phyloP scores from a whole-genome alignment of 2,329 filamentous ascomycete genomes.

The Chrysosporium keratinophilum region DNA sequence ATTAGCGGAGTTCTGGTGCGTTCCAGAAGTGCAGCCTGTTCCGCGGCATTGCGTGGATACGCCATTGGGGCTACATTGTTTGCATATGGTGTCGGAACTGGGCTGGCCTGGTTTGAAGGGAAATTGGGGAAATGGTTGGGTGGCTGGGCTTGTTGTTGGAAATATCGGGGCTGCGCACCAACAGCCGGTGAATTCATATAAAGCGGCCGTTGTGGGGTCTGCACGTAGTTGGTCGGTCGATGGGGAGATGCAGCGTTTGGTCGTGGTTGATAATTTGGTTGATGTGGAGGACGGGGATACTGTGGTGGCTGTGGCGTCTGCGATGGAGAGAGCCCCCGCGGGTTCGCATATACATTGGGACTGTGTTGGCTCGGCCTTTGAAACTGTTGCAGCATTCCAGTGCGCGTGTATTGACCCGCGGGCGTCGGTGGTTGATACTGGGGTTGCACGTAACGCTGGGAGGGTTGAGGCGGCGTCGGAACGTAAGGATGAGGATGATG shows the following conservation, averaged over 20 bases:
- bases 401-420: slow-evolving; percentile 27
- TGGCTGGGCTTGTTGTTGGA: slow-evolving; percentile 25
- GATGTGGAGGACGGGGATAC: slow-evolving; percentile 18
- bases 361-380: slow-evolving; percentile 34
- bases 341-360: slow-evolving; percentile 25
- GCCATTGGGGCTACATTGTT: slow-evolving; percentile 27
- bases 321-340: slow-evolving; percentile 23
- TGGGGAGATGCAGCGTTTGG: slow-evolving; percentile 27
- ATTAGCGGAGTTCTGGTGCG: slow-evolving; percentile 31
- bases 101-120: slow-evolving; percentile 24
- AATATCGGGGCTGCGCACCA: slow-evolving; percentile 25
- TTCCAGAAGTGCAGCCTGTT: slow-evolving; percentile 33
- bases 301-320: slow-evolving; percentile 20
- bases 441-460: slow-evolving; percentile 29
- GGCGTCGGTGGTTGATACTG: slow-evolving; percentile 26
- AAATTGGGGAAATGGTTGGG: slow-evolving; percentile 23
- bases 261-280: slow-evolving; percentile 23
- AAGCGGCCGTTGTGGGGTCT: slow-evolving; percentile 28
- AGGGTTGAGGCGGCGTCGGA: slow-evolving; percentile 27
- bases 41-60: slow-evolving; percentile 32
- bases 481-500: slow-evolving; percentile 23
- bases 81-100: slow-evolving; percentile 25
- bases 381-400: slow-evolving; percentile 30
- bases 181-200: slow-evolving; percentile 27
- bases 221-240: slow-evolving; percentile 24